phyloP scores from a whole-genome alignment of 2,329 filamentous ascomycete genomes.

The Aspergillus sp. region DNA sequence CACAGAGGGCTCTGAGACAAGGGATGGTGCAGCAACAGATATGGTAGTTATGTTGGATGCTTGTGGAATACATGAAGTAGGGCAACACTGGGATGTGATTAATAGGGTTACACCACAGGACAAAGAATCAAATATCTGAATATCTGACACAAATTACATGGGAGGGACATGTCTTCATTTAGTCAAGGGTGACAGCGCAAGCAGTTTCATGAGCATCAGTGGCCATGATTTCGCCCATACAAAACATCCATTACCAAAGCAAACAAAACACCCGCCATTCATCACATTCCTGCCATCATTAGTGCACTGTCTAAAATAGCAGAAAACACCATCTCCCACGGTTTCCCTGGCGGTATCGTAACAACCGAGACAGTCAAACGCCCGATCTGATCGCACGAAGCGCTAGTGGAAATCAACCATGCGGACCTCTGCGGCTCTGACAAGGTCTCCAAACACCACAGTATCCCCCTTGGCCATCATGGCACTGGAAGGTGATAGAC shows the following conservation, averaged over 20 bases:
- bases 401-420: conserved; percentile 9
- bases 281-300: background rate
- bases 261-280: background rate
- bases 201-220: no score
- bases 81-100: no score
- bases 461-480: conserved; percentile 12
- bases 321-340: conserved; percentile 6
- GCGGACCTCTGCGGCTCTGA: conserved; percentile 12
- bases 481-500: conserved; percentile 14
- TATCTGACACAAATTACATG: no score
- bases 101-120: no score
- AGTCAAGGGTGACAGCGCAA: no score
- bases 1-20: no score
- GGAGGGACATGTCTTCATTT: no score
- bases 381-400: conserved; percentile 2
- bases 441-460: conserved; percentile 4
- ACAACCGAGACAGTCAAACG: conserved; percentile 1
- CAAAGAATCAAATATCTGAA: no score
- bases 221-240: no score
- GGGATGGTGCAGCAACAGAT: no score
- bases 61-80: no score
- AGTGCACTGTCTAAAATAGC: conserved; percentile 2
- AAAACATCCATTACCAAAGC: background rate
- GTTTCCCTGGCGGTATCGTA: conserved; percentile 2
- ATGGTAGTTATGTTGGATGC: no score